Evolutionary conservation across 1,284 basidiomycete species (phyloP).

Genomic region (Athelia psychrophila): DNA sequence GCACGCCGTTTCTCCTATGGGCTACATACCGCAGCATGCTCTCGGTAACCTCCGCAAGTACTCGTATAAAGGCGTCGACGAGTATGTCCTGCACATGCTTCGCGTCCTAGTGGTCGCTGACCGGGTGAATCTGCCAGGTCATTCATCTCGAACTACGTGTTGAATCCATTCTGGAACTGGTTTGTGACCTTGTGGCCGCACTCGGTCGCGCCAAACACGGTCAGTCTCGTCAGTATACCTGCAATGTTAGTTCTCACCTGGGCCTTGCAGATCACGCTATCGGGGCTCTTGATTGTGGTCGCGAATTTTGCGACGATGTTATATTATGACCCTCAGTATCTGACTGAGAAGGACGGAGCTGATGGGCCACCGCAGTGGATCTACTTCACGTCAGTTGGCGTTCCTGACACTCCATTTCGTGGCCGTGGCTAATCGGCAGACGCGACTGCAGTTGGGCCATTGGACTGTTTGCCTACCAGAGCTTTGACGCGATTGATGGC

Average conservation of each 20-base stretch:
- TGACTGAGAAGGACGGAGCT: slow-evolving; percentile 61
- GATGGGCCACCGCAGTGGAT: slow-evolving; percentile 77
- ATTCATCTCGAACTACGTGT: slow-evolving; percentile 72
- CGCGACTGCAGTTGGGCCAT: slow-evolving; percentile 70
- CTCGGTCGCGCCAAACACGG: slow-evolving; percentile 88
- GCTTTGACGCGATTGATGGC: slow-evolving; percentile 85
- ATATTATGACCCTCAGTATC: slow-evolving; percentile 78
- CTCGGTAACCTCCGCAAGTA: slow-evolving; percentile 68
- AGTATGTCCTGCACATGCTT: slow-evolving; percentile 40
- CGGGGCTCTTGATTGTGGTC: slow-evolving; percentile 81
- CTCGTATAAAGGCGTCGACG: slow-evolving; percentile 67
- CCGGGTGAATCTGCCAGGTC: slow-evolving; percentile 45
- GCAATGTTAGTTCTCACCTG: background rate
- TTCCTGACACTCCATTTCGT: background rate
- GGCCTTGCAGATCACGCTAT: slow-evolving; percentile 68
- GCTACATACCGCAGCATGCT: slow-evolving; percentile 52
- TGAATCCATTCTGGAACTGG: slow-evolving; percentile 94
- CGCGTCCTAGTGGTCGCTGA: slow-evolving; percentile 4
- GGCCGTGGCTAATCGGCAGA: background rate
- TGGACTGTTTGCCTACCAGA: slow-evolving; percentile 93
- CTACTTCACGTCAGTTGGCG: slow-evolving; percentile 71
- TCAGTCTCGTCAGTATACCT: slow-evolving; percentile 34
- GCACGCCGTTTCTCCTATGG: slow-evolving; percentile 26
- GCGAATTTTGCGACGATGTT: slow-evolving; percentile 85
- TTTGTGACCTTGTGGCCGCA: slow-evolving; percentile 90